Conservation (phyloP, 352 stramenopile genomes). For the Thalassiosira ordinaria region DNA sequence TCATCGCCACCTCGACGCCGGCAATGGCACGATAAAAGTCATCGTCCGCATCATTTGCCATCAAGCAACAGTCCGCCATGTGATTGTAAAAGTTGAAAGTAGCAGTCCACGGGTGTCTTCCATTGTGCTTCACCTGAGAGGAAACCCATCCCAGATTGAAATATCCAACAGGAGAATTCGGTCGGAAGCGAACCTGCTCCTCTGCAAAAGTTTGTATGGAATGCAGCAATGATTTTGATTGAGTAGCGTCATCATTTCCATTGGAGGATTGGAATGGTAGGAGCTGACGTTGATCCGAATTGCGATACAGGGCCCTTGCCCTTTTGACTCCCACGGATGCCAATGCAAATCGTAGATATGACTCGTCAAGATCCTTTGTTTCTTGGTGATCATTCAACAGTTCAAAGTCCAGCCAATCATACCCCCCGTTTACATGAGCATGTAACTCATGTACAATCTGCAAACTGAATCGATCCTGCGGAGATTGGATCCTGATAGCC, state of each 20-base stretch:
- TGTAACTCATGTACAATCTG: constrained; percentile 44
- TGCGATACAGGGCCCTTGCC: constrained; percentile 17
- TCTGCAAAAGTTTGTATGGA: constrained; percentile 32
- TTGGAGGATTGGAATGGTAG: constrained; percentile 14
- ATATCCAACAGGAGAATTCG: constrained; percentile 24
- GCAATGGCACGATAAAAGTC: constrained; percentile 29
- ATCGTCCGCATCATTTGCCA: constrained; percentile 19
- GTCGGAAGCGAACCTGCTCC: constrained; percentile 24
- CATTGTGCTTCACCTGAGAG: constrained; percentile 36
- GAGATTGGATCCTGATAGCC: not conserved
- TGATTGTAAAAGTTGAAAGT: constrained; percentile 23
- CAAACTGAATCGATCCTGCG: constrained; percentile 15
- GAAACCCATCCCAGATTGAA: constrained; percentile 24
- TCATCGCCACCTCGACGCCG: constrained; percentile 22
- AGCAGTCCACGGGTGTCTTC: constrained; percentile 10
- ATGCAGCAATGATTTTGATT: constrained; percentile 23
- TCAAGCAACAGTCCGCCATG: constrained; percentile 10
- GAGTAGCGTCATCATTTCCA: constrained; percentile 10
- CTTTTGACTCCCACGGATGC: constrained; percentile 32
- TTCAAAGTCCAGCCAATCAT: constrained; percentile 30
- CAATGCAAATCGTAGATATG: constrained; percentile 35
- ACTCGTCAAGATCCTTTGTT: constrained; percentile 15
- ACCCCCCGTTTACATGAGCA: constrained; percentile 17
- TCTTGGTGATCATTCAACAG: constrained; percentile 21
- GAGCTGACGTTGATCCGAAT: not conserved